phyloP scores from a whole-genome alignment of 345 rosid species.

The Salix koriyanagi region DNA sequence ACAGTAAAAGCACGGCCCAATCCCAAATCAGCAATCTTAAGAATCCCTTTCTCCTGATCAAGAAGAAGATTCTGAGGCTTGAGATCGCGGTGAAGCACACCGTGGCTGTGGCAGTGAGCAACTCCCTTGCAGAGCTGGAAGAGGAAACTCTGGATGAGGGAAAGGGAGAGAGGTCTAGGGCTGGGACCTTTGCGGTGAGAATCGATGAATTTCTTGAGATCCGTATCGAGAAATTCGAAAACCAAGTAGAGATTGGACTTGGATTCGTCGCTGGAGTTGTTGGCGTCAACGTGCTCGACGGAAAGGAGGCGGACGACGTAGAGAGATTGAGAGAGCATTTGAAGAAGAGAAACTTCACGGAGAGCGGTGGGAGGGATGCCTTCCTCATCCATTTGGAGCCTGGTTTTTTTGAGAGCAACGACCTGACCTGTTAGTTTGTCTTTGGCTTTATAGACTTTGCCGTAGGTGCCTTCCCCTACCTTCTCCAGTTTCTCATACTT shows the following conservation, averaged over 20 bases:
- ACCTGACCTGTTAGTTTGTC: constrained; percentile 71
- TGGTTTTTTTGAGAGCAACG: constrained; percentile 85
- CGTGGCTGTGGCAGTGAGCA: constrained; percentile 91
- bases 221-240: constrained; percentile 86
- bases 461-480: constrained; percentile 95
- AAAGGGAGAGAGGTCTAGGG: constrained; percentile 58
- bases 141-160: constrained; percentile 62
- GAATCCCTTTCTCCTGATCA: constrained; percentile 74
- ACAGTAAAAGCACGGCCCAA: constrained; percentile 89
- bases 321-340: constrained; percentile 81
- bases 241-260: constrained; percentile 82
- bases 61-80: constrained; percentile 89
- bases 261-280: constrained; percentile 6
- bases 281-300: constrained; percentile 74
- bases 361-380: constrained; percentile 97
- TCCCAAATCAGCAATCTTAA: constrained; percentile 89
- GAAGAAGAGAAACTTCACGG: constrained; percentile 90
- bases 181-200: constrained; percentile 67
- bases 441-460: constrained; percentile 89
- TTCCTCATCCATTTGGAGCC: constrained; percentile 96
- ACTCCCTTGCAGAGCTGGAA: constrained; percentile 94
- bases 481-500: constrained; percentile 97
- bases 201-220: constrained; percentile 89
- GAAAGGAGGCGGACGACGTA: constrained; percentile 82
- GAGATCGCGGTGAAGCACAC: constrained; percentile 88